Percentiles rank a stretch among this genome's conserved stretches.
These are phyloP conservation scores for Jatropha podagrica DNA, from an alignment of 441 rosid genomes.

Conservation along the genomic window DNA sequence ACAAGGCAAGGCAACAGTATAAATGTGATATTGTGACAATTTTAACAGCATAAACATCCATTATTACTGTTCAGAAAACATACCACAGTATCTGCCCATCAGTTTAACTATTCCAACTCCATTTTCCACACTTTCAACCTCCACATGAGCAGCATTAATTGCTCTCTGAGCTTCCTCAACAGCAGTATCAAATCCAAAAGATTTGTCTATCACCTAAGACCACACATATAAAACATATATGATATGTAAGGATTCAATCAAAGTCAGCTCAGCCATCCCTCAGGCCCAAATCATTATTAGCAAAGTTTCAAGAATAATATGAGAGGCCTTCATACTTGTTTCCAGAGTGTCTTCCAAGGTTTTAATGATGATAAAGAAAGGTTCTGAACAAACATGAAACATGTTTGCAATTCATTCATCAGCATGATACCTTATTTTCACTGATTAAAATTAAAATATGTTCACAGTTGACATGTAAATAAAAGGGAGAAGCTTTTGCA, in stretches of 20 bases:
- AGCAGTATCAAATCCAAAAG: constrained; percentile 60
- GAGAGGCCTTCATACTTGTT: neutral
- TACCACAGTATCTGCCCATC: constrained; percentile 84
- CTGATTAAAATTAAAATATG: neutral
- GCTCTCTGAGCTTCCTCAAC: constrained; percentile 71
- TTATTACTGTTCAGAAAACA: constrained; percentile 21
- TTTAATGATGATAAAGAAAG: neutral
- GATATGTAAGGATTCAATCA: neutral
- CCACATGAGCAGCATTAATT: constrained; percentile 61
- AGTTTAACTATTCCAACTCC: constrained; percentile 72
- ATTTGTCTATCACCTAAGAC: constrained; percentile 57
- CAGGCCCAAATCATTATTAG: neutral
- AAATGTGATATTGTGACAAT: neutral
- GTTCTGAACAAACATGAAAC: constrained; percentile 7
- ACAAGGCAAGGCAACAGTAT: constrained; percentile 2
- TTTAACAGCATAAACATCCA: constrained; percentile 2
- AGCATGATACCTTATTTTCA: neutral
- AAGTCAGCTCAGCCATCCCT: neutral
- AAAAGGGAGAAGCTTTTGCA: neutral
- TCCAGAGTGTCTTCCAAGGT: neutral
- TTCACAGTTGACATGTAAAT: neutral
- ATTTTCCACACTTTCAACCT: constrained; percentile 57
- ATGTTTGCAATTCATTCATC: neutral
- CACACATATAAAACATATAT: constrained; percentile 12
- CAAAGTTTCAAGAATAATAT: neutral